Conservation (phyloP, 2,329 filamentous ascomycete species). For the Exserohilum turcica region DNA sequence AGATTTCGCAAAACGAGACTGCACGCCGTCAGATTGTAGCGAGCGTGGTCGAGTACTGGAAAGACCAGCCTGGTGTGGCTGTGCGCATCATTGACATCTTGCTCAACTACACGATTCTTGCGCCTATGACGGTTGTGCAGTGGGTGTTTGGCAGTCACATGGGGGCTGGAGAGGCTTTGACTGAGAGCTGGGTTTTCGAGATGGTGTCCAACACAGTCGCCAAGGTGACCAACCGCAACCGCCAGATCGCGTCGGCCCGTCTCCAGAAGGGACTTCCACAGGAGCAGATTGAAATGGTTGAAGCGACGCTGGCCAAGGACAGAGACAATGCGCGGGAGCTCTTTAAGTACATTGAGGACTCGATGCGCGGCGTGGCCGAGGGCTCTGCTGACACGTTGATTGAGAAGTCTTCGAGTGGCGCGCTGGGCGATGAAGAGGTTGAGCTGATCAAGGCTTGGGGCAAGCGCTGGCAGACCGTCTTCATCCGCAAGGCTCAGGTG, state of each 20-base stretch:
- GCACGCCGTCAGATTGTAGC: conserved; percentile 87
- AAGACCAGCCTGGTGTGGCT: conserved; percentile 86
- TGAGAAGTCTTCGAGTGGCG: conserved; percentile 65
- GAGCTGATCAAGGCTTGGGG: conserved; percentile 79
- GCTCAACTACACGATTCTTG: conserved; percentile 94
- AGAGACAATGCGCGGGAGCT: conserved; percentile 75
- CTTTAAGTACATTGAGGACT: conserved; percentile 80
- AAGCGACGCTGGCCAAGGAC: conserved; percentile 72
- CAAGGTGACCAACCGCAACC: conserved; percentile 86
- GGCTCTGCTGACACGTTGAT: conserved; percentile 77
- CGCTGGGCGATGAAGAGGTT: conserved; percentile 51
- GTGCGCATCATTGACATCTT: conserved; percentile 95
- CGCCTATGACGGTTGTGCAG: conserved; percentile 80
- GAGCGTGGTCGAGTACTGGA: conserved; percentile 91
- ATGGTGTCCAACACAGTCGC: conserved; percentile 85
- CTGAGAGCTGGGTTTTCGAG: conserved; percentile 81
- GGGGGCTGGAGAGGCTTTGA: conserved; percentile 69
- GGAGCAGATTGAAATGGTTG: conserved; percentile 64
- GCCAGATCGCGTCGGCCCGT: conserved; percentile 73
- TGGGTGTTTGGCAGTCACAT: conserved; percentile 79
- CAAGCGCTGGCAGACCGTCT: conserved; percentile 83
- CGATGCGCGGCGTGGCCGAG: conserved; percentile 71
- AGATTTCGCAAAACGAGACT: conserved; percentile 72
- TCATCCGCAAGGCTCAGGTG: conserved; percentile 78
- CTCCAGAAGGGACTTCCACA: conserved; percentile 61